Percentiles rank a stretch among this genome's conserved stretches.
Conservation (phyloP, 768 basidiomycete species). For the Collybia nuda region DNA sequence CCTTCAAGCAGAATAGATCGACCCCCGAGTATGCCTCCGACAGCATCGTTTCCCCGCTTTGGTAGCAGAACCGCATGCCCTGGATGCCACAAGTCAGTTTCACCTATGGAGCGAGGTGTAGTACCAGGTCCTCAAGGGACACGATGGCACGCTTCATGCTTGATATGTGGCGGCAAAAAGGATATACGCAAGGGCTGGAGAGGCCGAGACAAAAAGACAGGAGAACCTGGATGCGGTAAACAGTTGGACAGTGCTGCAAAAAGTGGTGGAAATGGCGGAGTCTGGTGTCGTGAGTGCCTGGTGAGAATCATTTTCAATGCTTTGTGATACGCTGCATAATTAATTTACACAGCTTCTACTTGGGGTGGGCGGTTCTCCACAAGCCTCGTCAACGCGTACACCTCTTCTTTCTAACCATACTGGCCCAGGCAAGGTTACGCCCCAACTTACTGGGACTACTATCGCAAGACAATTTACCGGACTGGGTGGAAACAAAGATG, state of each 20-base stretch:
- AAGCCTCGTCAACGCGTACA: constrained; percentile 51
- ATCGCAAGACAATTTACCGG: constrained; percentile 78
- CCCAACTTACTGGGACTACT: constrained; percentile 71
- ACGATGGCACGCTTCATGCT: constrained; percentile 76
- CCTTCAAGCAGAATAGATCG: constrained; percentile 41
- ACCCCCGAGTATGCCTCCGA: constrained; percentile 33
- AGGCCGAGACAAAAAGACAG: constrained; percentile 42
- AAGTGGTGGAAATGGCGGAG: constrained; percentile 61
- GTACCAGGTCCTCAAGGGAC: constrained; percentile 83
- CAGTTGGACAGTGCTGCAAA: constrained; percentile 82
- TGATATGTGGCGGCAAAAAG: constrained; percentile 75
- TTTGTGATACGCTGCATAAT: not conserved
- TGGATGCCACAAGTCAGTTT: constrained; percentile 71
- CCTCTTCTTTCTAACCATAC: constrained; percentile 47
- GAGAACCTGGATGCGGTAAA: constrained; percentile 79
- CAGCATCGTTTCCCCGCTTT: constrained; percentile 50
- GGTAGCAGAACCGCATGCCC: constrained; percentile 66
- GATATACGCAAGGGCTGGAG: not conserved
- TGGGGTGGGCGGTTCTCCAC: constrained; percentile 46
- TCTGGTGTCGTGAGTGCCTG: constrained; percentile 86
- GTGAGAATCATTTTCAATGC: constrained; percentile 38
- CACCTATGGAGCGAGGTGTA: constrained; percentile 83
- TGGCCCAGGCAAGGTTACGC: constrained; percentile 37
- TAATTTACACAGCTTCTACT: constrained; percentile 49
- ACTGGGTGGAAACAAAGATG: constrained; percentile 40